Evolutionary conservation across 2,329 filamentous ascomycete genomes (phyloP).

Genomic region (Periconia digitata): DNA sequence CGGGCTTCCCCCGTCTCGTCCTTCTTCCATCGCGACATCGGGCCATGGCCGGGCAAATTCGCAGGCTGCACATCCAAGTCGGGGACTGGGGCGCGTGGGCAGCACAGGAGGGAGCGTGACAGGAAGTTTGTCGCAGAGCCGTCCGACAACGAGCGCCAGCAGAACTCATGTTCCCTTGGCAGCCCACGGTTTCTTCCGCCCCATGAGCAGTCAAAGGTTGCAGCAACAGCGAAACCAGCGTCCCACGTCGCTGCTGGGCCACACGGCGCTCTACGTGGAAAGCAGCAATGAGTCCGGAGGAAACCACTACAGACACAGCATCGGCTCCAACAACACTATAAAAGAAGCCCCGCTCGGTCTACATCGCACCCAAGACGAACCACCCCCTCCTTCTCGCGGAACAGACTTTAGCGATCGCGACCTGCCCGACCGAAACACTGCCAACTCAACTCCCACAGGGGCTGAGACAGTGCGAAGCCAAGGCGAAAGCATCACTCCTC

Average conservation of each 20-base stretch:
- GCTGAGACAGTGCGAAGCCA: constrained; percentile 64
- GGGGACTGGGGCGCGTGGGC: constrained; percentile 49
- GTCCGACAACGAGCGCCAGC: constrained; percentile 68
- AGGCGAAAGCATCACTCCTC: constrained; percentile 75
- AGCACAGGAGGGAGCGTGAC: constrained; percentile 36
- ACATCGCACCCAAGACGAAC: constrained; percentile 42
- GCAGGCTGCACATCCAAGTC: constrained; percentile 57
- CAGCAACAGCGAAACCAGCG: constrained; percentile 80
- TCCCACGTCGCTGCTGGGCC: constrained; percentile 44
- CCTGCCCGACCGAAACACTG: constrained; percentile 68
- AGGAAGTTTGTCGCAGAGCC: constrained; percentile 48
- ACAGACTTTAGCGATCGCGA: constrained; percentile 80
- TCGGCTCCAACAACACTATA: constrained; percentile 38
- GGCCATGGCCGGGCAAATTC: constrained; percentile 54
- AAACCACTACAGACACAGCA: constrained; percentile 41
- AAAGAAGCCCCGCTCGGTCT: constrained; percentile 33
- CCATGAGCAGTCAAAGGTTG: constrained; percentile 93
- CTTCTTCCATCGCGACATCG: constrained; percentile 46
- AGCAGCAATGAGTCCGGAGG: constrained; percentile 31
- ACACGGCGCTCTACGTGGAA: constrained; percentile 35
- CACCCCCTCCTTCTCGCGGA: constrained; percentile 68
- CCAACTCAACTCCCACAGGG: constrained; percentile 71
- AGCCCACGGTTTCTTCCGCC: constrained; percentile 89
- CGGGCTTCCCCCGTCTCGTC: constrained; percentile 50
- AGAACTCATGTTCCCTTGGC: constrained; percentile 88